Conservation (phyloP, 176 grass and related monocot genomes). For the sorghum (Sorghum bicolor) region Sorghum_bicolor_NCBIv3 NC_012873.2:2289001-2289500, state of each 20-base stretch:
- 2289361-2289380: neutral
- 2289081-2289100: neutral
- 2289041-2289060: neutral
- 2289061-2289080: neutral
- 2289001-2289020: neutral
- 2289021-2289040: neutral
- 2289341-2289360: neutral
- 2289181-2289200: neutral
- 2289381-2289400: neutral
- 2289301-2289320: conserved; percentile 41
- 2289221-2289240: neutral
- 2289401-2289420: neutral
- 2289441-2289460: conserved; percentile 17
- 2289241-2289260: neutral
- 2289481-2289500: neutral
- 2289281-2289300: neutral
- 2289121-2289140: neutral
- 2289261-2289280: conserved; percentile 8
- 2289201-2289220: neutral
- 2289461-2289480: neutral
- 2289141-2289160: neutral
- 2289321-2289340: neutral
- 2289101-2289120: neutral
- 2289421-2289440: neutral
- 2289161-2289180: neutral